Evolutionary conservation across 768 basidiomycete genomes (phyloP), one percentile per base, ranked within the genome.

Genomic region (Holtermanniella nyarrowii): DNA sequence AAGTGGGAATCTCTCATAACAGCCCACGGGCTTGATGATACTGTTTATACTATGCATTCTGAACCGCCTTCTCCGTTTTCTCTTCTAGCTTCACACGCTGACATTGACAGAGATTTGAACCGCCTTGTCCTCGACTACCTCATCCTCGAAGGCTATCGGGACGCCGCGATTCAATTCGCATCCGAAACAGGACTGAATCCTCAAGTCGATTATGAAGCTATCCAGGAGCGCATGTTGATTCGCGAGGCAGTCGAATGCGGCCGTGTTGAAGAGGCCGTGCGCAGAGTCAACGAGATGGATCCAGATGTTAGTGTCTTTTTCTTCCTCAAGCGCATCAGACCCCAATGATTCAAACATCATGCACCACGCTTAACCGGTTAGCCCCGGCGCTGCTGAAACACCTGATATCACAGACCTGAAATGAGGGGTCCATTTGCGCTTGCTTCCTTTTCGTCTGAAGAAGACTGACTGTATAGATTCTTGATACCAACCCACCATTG

Each of bases 1-100:
- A 74, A 83, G 77, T 96, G 91, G 93, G 93, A 99, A 97, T 97
- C 93, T 97, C 93, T 90, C 93, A 84, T 89, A 88, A 71, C 73
- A 56, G 65, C 72, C 45, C 31, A 37, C 7, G 31, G 7, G 31
- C 31, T 62, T 74, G 79, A 77, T 71, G 64, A 77, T 69, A 76
- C 75, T 82, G 82, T 82, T 86, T 86, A 81, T 83, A 84, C 85
- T 86, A 85, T 84, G 88, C 71, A 67, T 65, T 70, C 65, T 70
- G 63, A 72, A 50, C 52, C 57, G 45, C 22, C 44, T 42, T 42
- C 50, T 26, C 18, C 45, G 46, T 24, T 44, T 44, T 31, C 53
- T 26, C 20, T 58, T 46, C 16, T 23, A 18, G 16, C 16, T 3
- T 41, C 49, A 18, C 55, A 53, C 61, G 27, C 50, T 40, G 24